A percentile compares a stretch with the other conserved stretches of the same genome.
Conservation (phyloP, 495 filamentous ascomycete genomes). For the Trypethelium eluteriae region DNA sequence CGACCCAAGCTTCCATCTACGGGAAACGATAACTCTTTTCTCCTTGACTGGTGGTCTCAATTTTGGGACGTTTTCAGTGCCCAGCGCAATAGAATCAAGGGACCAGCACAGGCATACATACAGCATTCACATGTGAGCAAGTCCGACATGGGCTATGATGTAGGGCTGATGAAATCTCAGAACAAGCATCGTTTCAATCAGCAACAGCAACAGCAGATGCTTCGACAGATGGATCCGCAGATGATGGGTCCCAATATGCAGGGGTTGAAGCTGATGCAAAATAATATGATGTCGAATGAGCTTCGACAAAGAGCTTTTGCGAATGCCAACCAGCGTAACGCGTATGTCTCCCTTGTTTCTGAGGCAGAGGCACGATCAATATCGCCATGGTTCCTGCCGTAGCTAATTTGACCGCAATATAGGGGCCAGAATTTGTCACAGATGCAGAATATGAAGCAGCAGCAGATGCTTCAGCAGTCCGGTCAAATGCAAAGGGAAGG, state of each 20-base stretch:
- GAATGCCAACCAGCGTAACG: slow-evolving; percentile 71
- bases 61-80: slow-evolving; percentile 94
- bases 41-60: slow-evolving; percentile 89
- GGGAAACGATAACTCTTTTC: slow-evolving; percentile 63
- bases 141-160: slow-evolving; percentile 12
- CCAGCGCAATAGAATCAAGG: slow-evolving; percentile 51
- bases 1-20: slow-evolving; percentile 57
- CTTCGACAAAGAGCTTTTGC: slow-evolving; percentile 68
- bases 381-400: neutral
- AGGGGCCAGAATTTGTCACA: slow-evolving; percentile 35
- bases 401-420: slow-evolving; percentile 15
- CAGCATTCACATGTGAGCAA: slow-evolving; percentile 68
- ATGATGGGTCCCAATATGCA: slow-evolving; percentile 48
- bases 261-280: neutral
- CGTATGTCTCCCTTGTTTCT: slow-evolving; percentile 41
- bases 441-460: slow-evolving; percentile 49
- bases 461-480: slow-evolving; percentile 46
- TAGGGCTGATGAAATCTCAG: slow-evolving; percentile 17
- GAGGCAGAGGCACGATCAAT: too few species aligned
- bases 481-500: slow-evolving; percentile 53
- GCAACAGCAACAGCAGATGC: slow-evolving; percentile 63
- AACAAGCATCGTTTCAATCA: slow-evolving; percentile 47
- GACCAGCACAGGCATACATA: slow-evolving; percentile 60
- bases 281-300: slow-evolving; percentile 35
- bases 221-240: slow-evolving; percentile 54